Evolutionary conservation across 2,329 filamentous ascomycete genomes (phyloP).

Genomic region (Fusarium bulbicola): DNA sequence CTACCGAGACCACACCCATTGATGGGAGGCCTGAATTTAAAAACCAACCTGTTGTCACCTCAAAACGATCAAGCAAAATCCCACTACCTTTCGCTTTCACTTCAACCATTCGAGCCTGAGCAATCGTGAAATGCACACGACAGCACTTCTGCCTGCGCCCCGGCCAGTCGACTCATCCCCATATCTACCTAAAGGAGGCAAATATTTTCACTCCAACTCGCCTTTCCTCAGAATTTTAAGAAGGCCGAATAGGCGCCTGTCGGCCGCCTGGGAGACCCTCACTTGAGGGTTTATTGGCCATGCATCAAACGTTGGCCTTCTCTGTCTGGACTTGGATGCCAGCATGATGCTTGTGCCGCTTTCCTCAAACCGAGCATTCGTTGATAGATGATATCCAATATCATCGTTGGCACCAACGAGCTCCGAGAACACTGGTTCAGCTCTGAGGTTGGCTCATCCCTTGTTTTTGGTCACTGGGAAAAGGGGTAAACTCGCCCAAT

Average conservation of each 20-base stretch:
- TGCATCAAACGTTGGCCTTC: background rate
- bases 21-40: background rate
- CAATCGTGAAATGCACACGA: background rate
- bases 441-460: background rate
- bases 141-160: background rate
- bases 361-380: background rate
- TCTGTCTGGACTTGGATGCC: background rate
- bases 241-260: background rate
- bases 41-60: background rate
- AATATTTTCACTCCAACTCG: background rate
- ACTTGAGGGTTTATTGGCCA: background rate
- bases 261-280: background rate
- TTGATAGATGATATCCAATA: background rate
- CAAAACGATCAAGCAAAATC: background rate
- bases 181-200: background rate
- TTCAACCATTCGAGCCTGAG: background rate
- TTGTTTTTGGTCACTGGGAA: background rate
- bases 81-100: background rate
- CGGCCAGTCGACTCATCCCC: background rate
- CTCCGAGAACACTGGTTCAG: background rate
- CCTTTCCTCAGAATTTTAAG: background rate
- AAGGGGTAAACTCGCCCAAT: background rate
- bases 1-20: background rate
- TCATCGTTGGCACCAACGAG: background rate
- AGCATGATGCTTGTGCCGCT: background rate